Evolutionary conservation across 371 early-diverging fungal genomes (phyloP).

Genomic region (Mortierella sp.): DNA sequence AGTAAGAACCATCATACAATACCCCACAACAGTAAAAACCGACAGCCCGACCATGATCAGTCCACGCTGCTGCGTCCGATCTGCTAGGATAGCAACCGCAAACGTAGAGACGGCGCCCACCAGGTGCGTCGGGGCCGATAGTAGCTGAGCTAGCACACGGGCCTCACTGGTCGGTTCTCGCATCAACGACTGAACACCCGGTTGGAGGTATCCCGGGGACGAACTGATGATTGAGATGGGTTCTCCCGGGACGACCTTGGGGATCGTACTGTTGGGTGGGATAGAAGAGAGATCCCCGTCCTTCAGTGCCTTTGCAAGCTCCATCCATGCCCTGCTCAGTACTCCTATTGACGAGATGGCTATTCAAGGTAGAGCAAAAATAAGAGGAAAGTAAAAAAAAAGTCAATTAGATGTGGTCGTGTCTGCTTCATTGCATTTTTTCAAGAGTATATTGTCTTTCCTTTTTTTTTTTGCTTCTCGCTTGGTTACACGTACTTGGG

Average conservation of each 20-base stretch:
- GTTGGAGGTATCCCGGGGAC: not conserved
- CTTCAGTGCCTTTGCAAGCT: slow-evolving; percentile 19
- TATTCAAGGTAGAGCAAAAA: not conserved
- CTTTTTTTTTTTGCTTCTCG: not conserved
- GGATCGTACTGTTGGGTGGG: not conserved
- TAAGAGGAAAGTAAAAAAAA: not conserved
- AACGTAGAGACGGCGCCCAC: slow-evolving; percentile 34
- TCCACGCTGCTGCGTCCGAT: slow-evolving; percentile 45
- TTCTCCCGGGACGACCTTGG: not conserved
- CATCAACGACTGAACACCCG: slow-evolving; percentile 10
- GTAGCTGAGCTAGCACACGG: slow-evolving; percentile 35
- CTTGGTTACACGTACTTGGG: slow-evolving; percentile 13
- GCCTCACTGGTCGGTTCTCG: slow-evolving; percentile 24
- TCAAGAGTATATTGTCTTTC: not conserved
- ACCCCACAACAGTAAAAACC: slow-evolving; percentile 16
- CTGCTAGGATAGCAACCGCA: slow-evolving; percentile 29
- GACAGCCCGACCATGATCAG: slow-evolving; percentile 28
- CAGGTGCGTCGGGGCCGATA: slow-evolving; percentile 25
- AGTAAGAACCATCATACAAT: slow-evolving; percentile 28
- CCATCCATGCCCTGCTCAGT: slow-evolving; percentile 43
- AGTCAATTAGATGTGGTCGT: not conserved
- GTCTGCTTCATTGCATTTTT: not conserved
- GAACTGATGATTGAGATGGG: slow-evolving; percentile 14
- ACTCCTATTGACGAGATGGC: slow-evolving; percentile 29
- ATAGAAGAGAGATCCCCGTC: not conserved